Percentiles rank a stretch among this genome's conserved stretches.
phyloP scores from a whole-genome alignment of 768 basidiomycete genomes.

The Lactifluus volemus region DNA sequence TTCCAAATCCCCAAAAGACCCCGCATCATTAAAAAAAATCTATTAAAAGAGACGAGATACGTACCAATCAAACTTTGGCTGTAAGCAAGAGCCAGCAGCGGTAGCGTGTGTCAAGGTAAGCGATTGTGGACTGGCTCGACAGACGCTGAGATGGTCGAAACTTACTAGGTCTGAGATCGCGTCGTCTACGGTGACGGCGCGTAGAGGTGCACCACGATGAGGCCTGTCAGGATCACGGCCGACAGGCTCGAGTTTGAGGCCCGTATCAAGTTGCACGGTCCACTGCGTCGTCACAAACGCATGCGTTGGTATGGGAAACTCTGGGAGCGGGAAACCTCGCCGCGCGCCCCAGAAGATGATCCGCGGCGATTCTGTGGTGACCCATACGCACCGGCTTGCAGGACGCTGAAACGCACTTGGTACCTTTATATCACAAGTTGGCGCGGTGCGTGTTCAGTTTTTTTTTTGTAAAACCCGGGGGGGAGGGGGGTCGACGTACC shows the following conservation, averaged over 20 bases:
- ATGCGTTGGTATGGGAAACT: slow-evolving; percentile 59
- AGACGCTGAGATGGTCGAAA: slow-evolving; percentile 1
- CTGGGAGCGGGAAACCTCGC: slow-evolving; percentile 46
- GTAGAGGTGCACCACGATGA: slow-evolving; percentile 45
- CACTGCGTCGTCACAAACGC: slow-evolving; percentile 28
- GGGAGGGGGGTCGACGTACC: slow-evolving; percentile 36
- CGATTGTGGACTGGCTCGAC: not conserved
- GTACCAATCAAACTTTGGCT: slow-evolving; percentile 70
- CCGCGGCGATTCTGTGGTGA: slow-evolving; percentile 59
- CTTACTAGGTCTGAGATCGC: slow-evolving; percentile 64
- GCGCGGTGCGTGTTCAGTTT: not conserved
- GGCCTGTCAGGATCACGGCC: slow-evolving; percentile 1
- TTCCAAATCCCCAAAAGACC: not conserved
- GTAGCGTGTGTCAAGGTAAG: not conserved
- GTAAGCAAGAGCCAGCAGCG: not conserved
- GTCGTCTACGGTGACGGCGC: slow-evolving; percentile 49
- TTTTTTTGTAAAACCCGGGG: not conserved
- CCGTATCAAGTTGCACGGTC: slow-evolving; percentile 9
- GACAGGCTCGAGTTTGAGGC: slow-evolving; percentile 3
- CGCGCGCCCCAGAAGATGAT: slow-evolving; percentile 64
- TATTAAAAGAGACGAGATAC: not conserved
- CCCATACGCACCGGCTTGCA: slow-evolving; percentile 68
- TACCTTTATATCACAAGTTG: slow-evolving; percentile 33
- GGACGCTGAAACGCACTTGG: slow-evolving; percentile 53
- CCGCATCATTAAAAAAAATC: not conserved